Base-by-base conservation (phyloP, 768 basidiomycete genomes). In the Psilocybe subaeruginosa region DNA sequence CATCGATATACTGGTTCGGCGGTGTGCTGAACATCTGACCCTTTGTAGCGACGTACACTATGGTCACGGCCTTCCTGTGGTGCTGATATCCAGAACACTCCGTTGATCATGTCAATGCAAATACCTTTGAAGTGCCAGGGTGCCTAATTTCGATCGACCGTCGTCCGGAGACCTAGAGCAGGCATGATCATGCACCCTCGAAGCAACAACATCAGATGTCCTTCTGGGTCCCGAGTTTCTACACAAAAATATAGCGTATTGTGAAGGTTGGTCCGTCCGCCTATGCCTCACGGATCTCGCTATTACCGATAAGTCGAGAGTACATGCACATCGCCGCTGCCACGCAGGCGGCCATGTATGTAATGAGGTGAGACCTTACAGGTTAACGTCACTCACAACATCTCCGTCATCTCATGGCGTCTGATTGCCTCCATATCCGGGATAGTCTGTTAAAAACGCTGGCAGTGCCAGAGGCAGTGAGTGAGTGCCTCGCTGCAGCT, bases 181-280 rank as follows among this genome's bases (percentile, higher is more conserved):
- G 58, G 45, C 39, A 56, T 53, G 54, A 59, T 59, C 58, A 63
- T 59, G 50, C 62, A 54, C 48, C 35, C n/a, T 50, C 56, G 58
- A 63, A 46, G 56, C 29, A 17, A 39, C 31, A 27, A 39, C 54
- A 48, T 63, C 62, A 63, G 47, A 35, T 63, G 62, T 59, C 57
- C 39, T 49, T 31, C 50, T 46, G 47, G 58, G 54, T 60, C 52
- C 54, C 56, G 49, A 50, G 35, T 51, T 51, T 41, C 17, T 41
- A 49, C 45, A 41, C 35, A 45, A 46, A 19, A 59, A 35, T 35
- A 7, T 11, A 35, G 33, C 30, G 29, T 54, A 31, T 17, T 19
- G 27, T 53, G 47, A 35, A 60, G 23, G 55, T 63, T 47, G 65
- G 59, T 66, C 65, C 65, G 62, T 59, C 62, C 65, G 65, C 54